Evolutionary conservation across 1,284 basidiomycete species (phyloP).

Genomic region (Stereum hirsutum): DNA sequence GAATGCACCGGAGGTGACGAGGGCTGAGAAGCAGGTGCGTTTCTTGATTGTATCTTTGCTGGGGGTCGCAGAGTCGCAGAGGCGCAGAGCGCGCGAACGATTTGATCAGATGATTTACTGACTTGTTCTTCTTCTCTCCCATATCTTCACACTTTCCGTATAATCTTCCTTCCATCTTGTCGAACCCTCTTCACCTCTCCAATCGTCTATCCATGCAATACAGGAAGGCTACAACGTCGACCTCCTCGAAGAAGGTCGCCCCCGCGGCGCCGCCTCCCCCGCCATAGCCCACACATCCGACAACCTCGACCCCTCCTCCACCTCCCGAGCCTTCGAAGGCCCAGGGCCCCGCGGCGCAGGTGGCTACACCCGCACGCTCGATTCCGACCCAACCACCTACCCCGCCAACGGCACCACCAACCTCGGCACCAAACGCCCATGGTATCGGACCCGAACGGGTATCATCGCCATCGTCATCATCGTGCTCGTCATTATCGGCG

Average conservation of each 20-base stretch:
- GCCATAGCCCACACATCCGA: too few species aligned
- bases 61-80: background rate
- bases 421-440: constrained; percentile 15
- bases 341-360: constrained; percentile 9
- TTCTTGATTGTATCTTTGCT: background rate
- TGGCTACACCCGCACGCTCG: too few species aligned
- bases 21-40: constrained; percentile 27
- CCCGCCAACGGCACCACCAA: constrained; percentile 7
- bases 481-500: constrained; percentile 36
- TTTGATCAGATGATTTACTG: background rate
- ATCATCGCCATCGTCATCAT: constrained; percentile 28
- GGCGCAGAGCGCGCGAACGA: background rate
- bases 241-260: constrained; percentile 25
- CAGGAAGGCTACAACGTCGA: constrained; percentile 47
- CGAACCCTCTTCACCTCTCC: background rate
- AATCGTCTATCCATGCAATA: background rate
- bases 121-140: background rate
- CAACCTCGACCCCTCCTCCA: constrained; percentile 8
- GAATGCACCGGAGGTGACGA: constrained; percentile 24
- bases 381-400: constrained; percentile 7
- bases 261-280: constrained; percentile 11
- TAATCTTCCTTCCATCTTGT: background rate
- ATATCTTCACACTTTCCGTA: background rate
- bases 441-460: constrained; percentile 25
- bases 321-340: constrained; percentile 9